phyloP scores from a whole-genome alignment of 768 basidiomycete genomes.

The Floccularia luteovirens region DNA sequence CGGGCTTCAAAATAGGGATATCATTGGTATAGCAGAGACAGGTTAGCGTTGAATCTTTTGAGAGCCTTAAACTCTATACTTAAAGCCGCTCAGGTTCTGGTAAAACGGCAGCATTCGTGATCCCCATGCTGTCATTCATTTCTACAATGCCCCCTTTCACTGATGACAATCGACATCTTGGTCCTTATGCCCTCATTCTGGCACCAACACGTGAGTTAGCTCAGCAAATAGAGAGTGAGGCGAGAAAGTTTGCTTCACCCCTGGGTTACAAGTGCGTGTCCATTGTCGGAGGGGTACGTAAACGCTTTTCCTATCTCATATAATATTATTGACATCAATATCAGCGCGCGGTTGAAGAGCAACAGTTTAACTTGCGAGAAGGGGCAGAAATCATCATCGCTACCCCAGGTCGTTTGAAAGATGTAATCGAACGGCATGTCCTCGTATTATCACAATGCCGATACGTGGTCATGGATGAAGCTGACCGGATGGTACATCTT shows the following conservation, averaged over 20 bases:
- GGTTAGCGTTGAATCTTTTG: constrained; percentile 40
- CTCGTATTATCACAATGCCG: constrained; percentile 95
- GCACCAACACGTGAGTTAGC: constrained; percentile 98
- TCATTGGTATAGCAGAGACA: constrained; percentile 98
- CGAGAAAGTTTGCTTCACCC: constrained; percentile 85
- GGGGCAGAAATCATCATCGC: constrained; percentile 99
- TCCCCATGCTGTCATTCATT: constrained; percentile 96
- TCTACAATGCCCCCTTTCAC: constrained; percentile 75
- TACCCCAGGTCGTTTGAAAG: constrained; percentile 96
- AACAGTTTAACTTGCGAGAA: constrained; percentile 95
- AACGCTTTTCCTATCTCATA: constrained; percentile 5
- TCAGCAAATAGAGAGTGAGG: constrained; percentile 93
- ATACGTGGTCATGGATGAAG: constrained; percentile 99
- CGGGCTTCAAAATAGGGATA: constrained; percentile 90
- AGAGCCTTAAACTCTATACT: background rate
- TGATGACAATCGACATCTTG: constrained; percentile 90
- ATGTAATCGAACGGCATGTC: constrained; percentile 93
- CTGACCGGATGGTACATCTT: constrained; percentile 97
- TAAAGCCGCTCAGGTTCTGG: constrained; percentile 66
- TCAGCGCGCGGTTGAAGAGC: constrained; percentile 90
- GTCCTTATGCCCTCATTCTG: constrained; percentile 88
- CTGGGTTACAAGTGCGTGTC: constrained; percentile 93
- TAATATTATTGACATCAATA: constrained; percentile 3
- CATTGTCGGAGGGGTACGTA: constrained; percentile 90
- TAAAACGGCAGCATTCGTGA: constrained; percentile 97